Evolutionary conservation across 2,329 filamentous ascomycete species (phyloP).

Genomic region (Taxawa tesnikishii): DNA sequence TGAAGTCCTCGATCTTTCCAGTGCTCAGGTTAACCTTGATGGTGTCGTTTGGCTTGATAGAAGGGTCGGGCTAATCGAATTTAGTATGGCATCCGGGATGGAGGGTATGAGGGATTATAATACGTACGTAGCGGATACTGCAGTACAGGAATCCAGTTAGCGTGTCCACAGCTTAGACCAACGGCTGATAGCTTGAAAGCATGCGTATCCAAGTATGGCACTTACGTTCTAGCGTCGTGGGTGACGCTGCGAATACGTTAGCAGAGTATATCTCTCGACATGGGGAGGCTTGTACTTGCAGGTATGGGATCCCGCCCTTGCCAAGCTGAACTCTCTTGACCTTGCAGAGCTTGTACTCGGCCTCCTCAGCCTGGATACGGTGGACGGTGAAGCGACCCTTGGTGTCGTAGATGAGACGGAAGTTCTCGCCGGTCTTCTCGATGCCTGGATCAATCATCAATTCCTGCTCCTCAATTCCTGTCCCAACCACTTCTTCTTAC

Average conservation of each 20-base stretch:
- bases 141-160: constrained; percentile 26
- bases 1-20: constrained; percentile 91
- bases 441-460: no score
- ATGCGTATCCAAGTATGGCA: no score
- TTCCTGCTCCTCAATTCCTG: no score
- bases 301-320: constrained; percentile 99
- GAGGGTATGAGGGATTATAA: no score
- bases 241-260: no score
- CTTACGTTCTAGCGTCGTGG: constrained; percentile 99
- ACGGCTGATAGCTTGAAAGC: constrained; percentile 99
- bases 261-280: no score
- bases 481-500: no score
- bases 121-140: constrained; percentile 1
- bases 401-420: constrained; percentile 99
- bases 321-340: constrained; percentile 99
- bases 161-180: constrained; percentile 84
- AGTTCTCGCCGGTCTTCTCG: constrained; percentile 99
- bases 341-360: constrained; percentile 99
- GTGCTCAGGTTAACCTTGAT: constrained; percentile 97
- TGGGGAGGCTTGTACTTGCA: no score
- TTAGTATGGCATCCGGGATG: no score
- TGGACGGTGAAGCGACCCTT: constrained; percentile 99
- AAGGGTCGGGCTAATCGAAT: constrained; percentile 97
- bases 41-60: constrained; percentile 99
- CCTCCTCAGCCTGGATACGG: constrained; percentile 97